phyloP scores from a whole-genome alignment of 331 rosid species.

The Phaseolus coccineus region DNA sequence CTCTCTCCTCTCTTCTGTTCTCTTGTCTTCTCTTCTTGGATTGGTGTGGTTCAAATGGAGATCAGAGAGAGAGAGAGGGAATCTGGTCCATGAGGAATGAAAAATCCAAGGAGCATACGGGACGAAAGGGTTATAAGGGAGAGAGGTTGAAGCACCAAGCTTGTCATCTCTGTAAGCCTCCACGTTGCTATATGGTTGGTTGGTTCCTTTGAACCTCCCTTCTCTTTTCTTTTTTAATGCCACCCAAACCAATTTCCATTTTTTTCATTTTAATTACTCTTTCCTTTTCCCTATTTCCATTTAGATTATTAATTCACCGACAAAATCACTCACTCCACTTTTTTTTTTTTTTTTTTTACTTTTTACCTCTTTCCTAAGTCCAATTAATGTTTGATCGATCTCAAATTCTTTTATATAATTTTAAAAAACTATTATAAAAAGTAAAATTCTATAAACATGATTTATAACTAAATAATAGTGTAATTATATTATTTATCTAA shows the following conservation, averaged over 20 bases:
- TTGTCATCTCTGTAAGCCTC: slow-evolving; percentile 69
- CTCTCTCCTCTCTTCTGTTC: neutral
- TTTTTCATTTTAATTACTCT: no score
- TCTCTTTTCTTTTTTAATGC: neutral
- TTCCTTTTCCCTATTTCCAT: no score
- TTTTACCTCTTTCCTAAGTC: no score
- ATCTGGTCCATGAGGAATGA: slow-evolving; percentile 30
- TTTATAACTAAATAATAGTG: no score
- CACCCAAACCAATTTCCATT: neutral
- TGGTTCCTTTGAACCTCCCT: slow-evolving; percentile 41
- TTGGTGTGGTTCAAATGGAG: neutral
- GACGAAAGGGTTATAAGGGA: slow-evolving; percentile 31
- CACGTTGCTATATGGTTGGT: slow-evolving; percentile 60
- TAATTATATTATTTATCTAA: neutral
- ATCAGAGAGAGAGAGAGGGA: slow-evolving; percentile 42
- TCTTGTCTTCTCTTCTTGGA: neutral
- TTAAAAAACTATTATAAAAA: no score
- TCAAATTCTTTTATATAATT: no score
- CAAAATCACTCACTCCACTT: neutral
- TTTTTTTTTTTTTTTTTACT: no score
- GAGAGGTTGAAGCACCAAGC: slow-evolving; percentile 42
- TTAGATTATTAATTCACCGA: neutral
- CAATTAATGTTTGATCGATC: no score
- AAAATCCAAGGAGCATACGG: slow-evolving; percentile 41
- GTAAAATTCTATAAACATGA: no score